phyloP scores from a whole-genome alignment of 2,329 filamentous ascomycete species.

The Colletotrichum sp. region DNA sequence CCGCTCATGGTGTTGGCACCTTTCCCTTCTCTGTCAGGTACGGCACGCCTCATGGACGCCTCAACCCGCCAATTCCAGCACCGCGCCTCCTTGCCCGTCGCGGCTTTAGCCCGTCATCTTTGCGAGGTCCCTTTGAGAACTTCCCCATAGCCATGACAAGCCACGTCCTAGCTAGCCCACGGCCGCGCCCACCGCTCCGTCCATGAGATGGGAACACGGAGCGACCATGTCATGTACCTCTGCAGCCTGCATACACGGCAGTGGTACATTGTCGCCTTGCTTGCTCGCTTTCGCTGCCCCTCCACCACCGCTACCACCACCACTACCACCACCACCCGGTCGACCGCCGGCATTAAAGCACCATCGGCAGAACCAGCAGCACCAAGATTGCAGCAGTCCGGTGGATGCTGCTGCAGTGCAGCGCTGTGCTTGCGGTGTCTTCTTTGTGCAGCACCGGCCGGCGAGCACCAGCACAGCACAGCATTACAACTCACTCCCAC shows the following conservation, averaged over 20 bases:
- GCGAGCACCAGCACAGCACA: not conserved
- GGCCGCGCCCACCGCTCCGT: not conserved
- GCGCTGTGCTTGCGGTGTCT: not conserved
- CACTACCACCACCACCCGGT: not conserved
- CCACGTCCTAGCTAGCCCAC: not conserved
- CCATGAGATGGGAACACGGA: not conserved
- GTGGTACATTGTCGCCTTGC: not conserved
- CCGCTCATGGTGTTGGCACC: conserved; percentile 3
- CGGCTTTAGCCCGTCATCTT: conserved; percentile 11
- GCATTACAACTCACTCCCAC: not conserved
- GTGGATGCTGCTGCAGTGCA: not conserved
- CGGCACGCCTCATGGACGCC: conserved; percentile 14
- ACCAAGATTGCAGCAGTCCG: not conserved
- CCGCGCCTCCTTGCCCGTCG: not conserved
- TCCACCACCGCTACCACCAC: not conserved
- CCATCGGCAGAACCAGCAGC: not conserved
- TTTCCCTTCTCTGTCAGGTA: conserved; percentile 17
- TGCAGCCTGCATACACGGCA: not conserved
- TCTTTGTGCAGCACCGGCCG: not conserved
- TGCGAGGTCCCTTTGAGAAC: conserved; percentile 2
- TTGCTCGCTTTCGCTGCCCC: not conserved
- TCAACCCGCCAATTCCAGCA: not conserved
- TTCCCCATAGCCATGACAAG: not conserved
- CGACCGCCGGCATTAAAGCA: conserved; percentile 7
- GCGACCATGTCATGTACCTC: not conserved